phyloP scores from a whole-genome alignment of 202 grass and related monocot species.

The Schoenoplectus triqueter region DNA sequence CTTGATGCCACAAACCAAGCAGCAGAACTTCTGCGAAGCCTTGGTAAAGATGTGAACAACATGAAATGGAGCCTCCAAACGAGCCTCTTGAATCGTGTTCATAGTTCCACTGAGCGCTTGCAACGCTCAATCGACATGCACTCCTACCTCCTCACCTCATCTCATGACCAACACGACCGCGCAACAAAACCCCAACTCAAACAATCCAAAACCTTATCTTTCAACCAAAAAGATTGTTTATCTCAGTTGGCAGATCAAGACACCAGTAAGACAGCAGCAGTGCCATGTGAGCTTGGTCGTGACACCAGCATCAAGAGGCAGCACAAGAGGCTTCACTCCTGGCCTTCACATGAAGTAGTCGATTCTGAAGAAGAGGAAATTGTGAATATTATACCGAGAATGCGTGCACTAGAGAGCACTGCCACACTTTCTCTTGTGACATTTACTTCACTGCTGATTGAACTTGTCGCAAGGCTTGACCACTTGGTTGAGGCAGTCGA shows the following conservation, averaged over 20 bases:
- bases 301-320: constrained; percentile 68
- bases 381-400: constrained; percentile 52
- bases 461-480: constrained; percentile 84
- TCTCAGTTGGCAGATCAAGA: constrained; percentile 42
- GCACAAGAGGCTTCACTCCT: constrained; percentile 72
- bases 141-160: constrained; percentile 72
- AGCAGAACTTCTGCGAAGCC: constrained; percentile 60
- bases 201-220: constrained; percentile 49
- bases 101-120: constrained; percentile 61
- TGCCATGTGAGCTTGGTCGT: constrained; percentile 46
- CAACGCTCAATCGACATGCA: constrained; percentile 72
- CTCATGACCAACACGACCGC: constrained; percentile 33
- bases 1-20: constrained; percentile 75
- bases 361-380: constrained; percentile 52
- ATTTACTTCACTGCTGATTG: constrained; percentile 75
- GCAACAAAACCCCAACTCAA: constrained; percentile 44
- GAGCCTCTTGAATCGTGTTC: constrained; percentile 65
- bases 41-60: constrained; percentile 66
- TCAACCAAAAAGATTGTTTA: constrained; percentile 44
- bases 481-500: constrained; percentile 85
- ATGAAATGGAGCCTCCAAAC: constrained; percentile 73
- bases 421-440: constrained; percentile 58
- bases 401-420: constrained; percentile 76
- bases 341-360: constrained; percentile 64
- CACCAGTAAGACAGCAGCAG: constrained; percentile 27